These are phyloP conservation scores for Silene coronaria DNA, from an alignment of 179 eudicot species.

Conservation along the genomic window DNA sequence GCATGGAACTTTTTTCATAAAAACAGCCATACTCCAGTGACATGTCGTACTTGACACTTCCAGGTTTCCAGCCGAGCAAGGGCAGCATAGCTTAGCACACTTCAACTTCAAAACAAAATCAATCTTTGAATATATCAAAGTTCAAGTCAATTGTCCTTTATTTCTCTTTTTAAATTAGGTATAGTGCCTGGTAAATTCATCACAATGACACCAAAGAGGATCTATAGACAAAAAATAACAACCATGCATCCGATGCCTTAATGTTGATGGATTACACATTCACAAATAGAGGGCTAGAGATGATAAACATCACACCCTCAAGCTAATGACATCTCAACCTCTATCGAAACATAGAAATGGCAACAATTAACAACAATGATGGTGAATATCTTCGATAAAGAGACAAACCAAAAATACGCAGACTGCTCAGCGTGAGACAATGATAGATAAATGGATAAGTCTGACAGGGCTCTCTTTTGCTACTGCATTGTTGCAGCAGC, in stretches of 20 bases:
- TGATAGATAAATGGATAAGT: not conserved
- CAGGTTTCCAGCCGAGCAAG: too few species aligned
- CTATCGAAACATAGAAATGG: not conserved
- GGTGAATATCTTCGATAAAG: not conserved
- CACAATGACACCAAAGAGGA: not conserved
- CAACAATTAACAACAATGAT: not conserved
- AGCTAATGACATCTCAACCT: not conserved
- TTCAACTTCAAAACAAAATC: too few species aligned
- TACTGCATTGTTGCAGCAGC: slow-evolving; percentile 1
- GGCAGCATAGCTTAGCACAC: too few species aligned
- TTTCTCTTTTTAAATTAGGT: too few species aligned
- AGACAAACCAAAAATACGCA: not conserved
- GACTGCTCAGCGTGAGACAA: not conserved
- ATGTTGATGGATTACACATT: not conserved
- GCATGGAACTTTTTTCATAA: too few species aligned
- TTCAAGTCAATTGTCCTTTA: too few species aligned
- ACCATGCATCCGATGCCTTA: not conserved
- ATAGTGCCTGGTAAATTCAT: too few species aligned
- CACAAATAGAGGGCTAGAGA: not conserved
- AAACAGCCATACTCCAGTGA: too few species aligned
- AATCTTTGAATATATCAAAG: too few species aligned
- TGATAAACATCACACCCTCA: not conserved
- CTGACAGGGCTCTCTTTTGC: not conserved
- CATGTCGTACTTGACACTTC: too few species aligned
- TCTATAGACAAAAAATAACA: not conserved